Evolutionary conservation across 2,329 filamentous ascomycete species (phyloP).

Genomic region (Colletotrichum orchidophilum): DNA sequence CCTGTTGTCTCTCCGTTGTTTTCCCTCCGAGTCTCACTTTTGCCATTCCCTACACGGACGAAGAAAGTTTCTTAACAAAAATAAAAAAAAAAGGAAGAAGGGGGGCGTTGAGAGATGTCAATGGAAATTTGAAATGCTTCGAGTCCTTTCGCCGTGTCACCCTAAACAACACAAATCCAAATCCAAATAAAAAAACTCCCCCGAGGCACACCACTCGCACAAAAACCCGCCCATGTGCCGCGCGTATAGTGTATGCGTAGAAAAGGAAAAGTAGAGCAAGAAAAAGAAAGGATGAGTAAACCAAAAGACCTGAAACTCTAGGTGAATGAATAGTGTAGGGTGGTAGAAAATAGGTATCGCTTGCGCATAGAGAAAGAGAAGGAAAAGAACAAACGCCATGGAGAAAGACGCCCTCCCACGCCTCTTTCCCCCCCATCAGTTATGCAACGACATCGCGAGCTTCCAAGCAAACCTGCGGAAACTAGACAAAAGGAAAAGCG

Average conservation of each 20-base stretch:
- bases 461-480: not conserved
- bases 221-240: not conserved
- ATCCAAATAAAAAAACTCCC: not conserved
- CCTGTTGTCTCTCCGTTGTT: not conserved
- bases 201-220: not conserved
- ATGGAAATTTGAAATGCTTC: too few species aligned
- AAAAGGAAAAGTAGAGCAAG: not conserved
- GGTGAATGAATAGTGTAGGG: too few species aligned
- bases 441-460: not conserved
- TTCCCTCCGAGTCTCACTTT: not conserved
- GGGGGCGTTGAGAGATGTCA: too few species aligned
- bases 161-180: too few species aligned
- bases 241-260: not conserved
- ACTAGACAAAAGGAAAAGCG: not conserved
- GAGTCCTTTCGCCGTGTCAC: too few species aligned
- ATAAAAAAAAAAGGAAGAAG: too few species aligned
- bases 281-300: not conserved
- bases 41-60: too few species aligned
- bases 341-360: not conserved
- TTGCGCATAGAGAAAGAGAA: not conserved
- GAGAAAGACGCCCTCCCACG: too few species aligned
- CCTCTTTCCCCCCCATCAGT: too few species aligned
- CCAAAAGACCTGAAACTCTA: not conserved
- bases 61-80: too few species aligned
- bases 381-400: not conserved